Evolutionary conservation across 345 rosid genomes (phyloP), one percentile per base, ranked within the genome.

Genomic region (Brassica nigra): DNA sequence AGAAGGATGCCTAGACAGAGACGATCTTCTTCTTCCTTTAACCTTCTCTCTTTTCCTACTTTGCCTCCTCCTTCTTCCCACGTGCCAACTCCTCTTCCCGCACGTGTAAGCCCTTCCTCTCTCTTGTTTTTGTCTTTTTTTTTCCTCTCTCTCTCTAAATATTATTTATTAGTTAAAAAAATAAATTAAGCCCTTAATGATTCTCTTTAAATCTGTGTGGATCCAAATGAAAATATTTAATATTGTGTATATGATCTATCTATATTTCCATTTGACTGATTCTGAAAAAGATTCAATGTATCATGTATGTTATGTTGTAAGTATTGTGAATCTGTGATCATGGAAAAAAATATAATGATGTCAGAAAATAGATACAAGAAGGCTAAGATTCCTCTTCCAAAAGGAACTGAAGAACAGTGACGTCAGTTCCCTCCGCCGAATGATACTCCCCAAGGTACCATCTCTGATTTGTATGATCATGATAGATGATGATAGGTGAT

Each of bases 341-440:
- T 33, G 36, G 5, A 39, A 39, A 9, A 39, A 39, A 9, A 23
- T 23, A 23, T 23, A n/a, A 57, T 64, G 70, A 72, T 68, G 90
- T 89, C 80, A 92, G 98, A 96, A 76, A 54, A 84, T 89, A 47
- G 93, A 95, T 84, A 83, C 87, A n/a, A 76, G 81, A 83, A 88
- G 87, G 78, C 67, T 93, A 78, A 87, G 84, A 73, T 95, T 93
- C 82, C 94, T 93, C 9, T 95, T 95, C 85, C 95, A 91, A 62
- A 93, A 95, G 88, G 94, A 91, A 66, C 93, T 95, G 70, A 93
- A 90, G 91, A 93, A 90, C 86, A 94, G 99, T 75, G 99, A 95
- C 68, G 99, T 95, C 42, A 88, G 93, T 87, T 87, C 97, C 61
- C 86, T 95, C 54, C 84, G 96, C 79, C 89, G 98, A 78, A 93